phyloP scores from a whole-genome alignment of 306 rosid genomes.

The Fragaria vesca region DNA sequence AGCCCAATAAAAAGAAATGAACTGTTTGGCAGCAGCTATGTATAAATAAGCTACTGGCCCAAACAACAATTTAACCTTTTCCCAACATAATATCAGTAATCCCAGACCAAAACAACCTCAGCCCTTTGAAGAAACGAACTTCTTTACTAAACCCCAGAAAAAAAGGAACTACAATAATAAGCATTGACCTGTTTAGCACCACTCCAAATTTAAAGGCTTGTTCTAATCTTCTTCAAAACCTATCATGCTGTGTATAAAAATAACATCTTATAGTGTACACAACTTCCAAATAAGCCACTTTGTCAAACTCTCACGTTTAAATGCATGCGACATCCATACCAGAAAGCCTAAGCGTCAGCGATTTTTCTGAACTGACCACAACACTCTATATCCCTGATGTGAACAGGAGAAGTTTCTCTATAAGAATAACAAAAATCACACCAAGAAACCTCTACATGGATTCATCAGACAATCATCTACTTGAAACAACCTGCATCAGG shows the following conservation, averaged over 20 bases:
- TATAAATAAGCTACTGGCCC: not conserved
- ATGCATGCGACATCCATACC: not conserved
- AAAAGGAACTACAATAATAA: not conserved
- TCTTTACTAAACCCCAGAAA: not conserved
- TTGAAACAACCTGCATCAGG: not conserved
- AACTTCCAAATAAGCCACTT: not conserved
- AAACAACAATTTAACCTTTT: not conserved
- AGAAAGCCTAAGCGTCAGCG: not conserved
- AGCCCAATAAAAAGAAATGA: not conserved
- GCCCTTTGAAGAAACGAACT: not conserved
- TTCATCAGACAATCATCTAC: not conserved
- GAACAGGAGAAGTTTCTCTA: not conserved
- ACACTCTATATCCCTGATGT: not conserved
- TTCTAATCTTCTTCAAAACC: not conserved
- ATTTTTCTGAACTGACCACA: not conserved
- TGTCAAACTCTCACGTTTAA: not conserved
- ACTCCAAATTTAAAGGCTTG: not conserved
- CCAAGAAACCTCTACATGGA: not conserved
- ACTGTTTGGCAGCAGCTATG: not conserved
- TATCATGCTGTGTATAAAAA: not conserved
- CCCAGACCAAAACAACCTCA: not conserved
- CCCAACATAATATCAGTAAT: not conserved
- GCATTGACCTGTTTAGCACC: not conserved
- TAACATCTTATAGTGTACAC: not conserved
- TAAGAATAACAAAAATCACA: not conserved